A percentile compares a stretch with the other conserved stretches of the same genome.
phyloP scores from a whole-genome alignment of 352 stramenopile species.

The Phytophthora sansomeana region DNA sequence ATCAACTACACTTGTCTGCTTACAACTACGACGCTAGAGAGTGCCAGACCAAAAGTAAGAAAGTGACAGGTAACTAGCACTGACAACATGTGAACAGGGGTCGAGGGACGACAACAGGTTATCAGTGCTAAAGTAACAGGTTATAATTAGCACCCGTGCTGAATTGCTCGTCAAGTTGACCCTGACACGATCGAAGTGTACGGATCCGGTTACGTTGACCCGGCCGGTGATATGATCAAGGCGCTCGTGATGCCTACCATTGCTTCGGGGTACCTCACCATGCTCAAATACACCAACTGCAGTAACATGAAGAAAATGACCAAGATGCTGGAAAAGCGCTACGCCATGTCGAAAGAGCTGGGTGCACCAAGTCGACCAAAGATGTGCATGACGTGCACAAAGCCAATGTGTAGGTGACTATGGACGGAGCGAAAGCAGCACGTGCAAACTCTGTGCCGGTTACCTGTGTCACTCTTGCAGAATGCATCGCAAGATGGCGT shows the following conservation, averaged over 20 bases:
- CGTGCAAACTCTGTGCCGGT: constrained; percentile 16
- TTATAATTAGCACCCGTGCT: no score
- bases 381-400: constrained; percentile 17
- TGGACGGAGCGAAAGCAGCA: not conserved
- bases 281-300: constrained; percentile 32
- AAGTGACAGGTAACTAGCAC: no score
- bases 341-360: constrained; percentile 1
- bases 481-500: not conserved
- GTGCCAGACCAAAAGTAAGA: no score
- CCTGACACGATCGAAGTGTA: not conserved
- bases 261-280: not conserved
- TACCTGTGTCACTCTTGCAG: not conserved
- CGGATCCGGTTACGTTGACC: constrained; percentile 5
- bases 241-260: not conserved
- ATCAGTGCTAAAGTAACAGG: no score
- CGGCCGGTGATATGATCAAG: constrained; percentile 10
- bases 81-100: no score
- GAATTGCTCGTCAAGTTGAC: constrained; percentile 8
- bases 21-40: no score
- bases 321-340: constrained; percentile 19
- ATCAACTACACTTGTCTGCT: no score
- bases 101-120: no score
- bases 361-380: not conserved
- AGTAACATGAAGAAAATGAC: constrained; percentile 35
- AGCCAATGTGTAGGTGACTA: constrained; percentile 3